A percentile compares a stretch with the other conserved stretches of the same genome.
Evolutionary conservation across 2,329 filamentous ascomycete species (phyloP).

Genomic region (Fonsecaea erecta): DNA sequence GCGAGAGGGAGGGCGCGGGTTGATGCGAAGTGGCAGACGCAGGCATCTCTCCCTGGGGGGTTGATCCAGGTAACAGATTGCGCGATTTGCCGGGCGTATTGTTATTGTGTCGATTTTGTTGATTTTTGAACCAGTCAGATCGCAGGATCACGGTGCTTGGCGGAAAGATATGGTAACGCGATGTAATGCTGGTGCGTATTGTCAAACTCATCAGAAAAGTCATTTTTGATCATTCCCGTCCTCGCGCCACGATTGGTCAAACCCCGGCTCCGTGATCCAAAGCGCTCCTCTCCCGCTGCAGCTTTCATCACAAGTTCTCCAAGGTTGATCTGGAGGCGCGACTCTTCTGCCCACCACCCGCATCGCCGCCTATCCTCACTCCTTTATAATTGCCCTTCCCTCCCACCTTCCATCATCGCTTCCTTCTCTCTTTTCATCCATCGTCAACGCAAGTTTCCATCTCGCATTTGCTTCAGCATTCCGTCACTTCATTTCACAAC

Average conservation of each 20-base stretch:
- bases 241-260: conserved; percentile 33
- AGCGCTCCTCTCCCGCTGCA: conserved; percentile 10
- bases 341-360: conserved; percentile 41
- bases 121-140: conserved; percentile 30
- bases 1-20: conserved; percentile 45
- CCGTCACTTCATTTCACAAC: conserved; percentile 39
- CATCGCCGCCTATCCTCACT: conserved; percentile 51
- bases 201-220: conserved; percentile 38
- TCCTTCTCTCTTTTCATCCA: conserved; percentile 41
- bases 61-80: conserved; percentile 34
- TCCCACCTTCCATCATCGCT: conserved; percentile 41
- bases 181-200: conserved; percentile 29
- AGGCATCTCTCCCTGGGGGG: conserved; percentile 17
- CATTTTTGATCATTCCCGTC: conserved; percentile 35
- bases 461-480: conserved; percentile 38
- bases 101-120: conserved; percentile 35
- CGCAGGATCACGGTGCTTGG: conserved; percentile 33
- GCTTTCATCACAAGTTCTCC: conserved; percentile 18
- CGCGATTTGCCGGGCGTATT: conserved; percentile 34
- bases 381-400: conserved; percentile 49
- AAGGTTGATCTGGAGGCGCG: conserved; percentile 53
- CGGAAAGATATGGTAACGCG: conserved; percentile 28
- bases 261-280: conserved; percentile 35
- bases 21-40: conserved; percentile 47
- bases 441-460: conserved; percentile 39